Conservation (phyloP, 441 rosid species). For the Melastoma candidum region DNA sequence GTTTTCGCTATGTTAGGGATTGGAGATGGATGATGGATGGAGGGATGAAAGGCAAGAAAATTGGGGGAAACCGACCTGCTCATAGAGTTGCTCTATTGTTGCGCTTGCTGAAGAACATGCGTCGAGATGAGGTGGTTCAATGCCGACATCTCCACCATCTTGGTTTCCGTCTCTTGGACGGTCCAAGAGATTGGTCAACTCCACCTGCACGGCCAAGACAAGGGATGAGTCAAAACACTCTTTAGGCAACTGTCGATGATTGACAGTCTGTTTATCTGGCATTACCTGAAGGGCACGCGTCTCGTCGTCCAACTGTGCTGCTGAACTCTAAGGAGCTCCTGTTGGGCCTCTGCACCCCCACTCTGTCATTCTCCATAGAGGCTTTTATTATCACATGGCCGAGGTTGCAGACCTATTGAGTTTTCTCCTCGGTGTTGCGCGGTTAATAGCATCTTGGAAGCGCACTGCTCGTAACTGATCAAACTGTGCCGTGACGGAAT, state of each 20-base stretch:
- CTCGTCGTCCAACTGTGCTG: constrained; percentile 82
- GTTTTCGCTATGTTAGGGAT: background rate
- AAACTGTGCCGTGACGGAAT: constrained; percentile 71
- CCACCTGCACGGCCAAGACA: constrained; percentile 42
- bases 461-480: constrained; percentile 88
- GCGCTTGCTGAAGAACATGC: constrained; percentile 89
- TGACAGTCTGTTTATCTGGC: no score
- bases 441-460: constrained; percentile 78
- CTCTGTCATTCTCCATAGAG: constrained; percentile 25
- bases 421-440: constrained; percentile 73
- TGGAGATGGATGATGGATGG: background rate
- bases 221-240: background rate
- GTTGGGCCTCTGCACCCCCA: constrained; percentile 37
- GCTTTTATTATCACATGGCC: constrained; percentile 22
- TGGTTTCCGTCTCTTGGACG: constrained; percentile 82
- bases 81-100: constrained; percentile 79
- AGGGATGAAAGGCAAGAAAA: no score
- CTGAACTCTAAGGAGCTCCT: constrained; percentile 50
- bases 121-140: constrained; percentile 91
- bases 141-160: constrained; percentile 98
- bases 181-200: constrained; percentile 80
- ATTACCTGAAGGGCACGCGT: constrained; percentile 90
- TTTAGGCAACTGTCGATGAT: constrained; percentile 1
- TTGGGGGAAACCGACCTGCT: constrained; percentile 68
- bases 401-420: constrained; percentile 35